Base-by-base conservation (phyloP, 768 basidiomycete species). In the Macrocybe gigantea region DNA sequence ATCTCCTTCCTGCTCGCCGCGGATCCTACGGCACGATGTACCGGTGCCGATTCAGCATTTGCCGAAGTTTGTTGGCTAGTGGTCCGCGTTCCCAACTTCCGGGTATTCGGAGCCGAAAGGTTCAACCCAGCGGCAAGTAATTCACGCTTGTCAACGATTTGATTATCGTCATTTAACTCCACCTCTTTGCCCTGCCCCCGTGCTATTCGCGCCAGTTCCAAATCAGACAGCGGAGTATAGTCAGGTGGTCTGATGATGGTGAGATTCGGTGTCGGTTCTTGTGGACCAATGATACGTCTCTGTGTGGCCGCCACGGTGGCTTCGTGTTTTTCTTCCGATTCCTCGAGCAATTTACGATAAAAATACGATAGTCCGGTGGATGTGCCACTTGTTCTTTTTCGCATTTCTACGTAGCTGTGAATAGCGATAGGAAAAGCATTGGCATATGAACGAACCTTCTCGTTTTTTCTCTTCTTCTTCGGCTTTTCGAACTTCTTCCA, bases 91-190 rank as follows among this genome's bases (percentile, higher is more conserved):
- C 82, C 82, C n/a, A 88, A 69, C 44, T 74, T 73, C 48, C 91
- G 76, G 5, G 88, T 91, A 60, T 91, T 88, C 34, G 86, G 81
- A 50, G 88, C 79, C 33, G 89, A 82, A 39, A 98, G 75, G 62
- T 99, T 99, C 48, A 99, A 70, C 2, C 96, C 96, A 5, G 95
- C 94, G 14, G 85, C 80, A 39, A 98, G 73, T 6, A 99, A 71
- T 45, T 94, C 90, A 48, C 94, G 84, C 60, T 94, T 93, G 70
- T 99, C 96, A 41, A 99, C 86, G 40, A 98, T 93, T 62, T 94
- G 90, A 57, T 93, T 94, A 57, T 97, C 94, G 64, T 98, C 95
- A 64, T 98, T 98, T 33, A 97, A 70, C 64, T 97, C 95, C 33
- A 99, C 84, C 8, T 82, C 75, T 63, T 88, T 88, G 15, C 93